Conservation (phyloP, 768 basidiomycete genomes). For the Russula ochroleuca region DNA sequence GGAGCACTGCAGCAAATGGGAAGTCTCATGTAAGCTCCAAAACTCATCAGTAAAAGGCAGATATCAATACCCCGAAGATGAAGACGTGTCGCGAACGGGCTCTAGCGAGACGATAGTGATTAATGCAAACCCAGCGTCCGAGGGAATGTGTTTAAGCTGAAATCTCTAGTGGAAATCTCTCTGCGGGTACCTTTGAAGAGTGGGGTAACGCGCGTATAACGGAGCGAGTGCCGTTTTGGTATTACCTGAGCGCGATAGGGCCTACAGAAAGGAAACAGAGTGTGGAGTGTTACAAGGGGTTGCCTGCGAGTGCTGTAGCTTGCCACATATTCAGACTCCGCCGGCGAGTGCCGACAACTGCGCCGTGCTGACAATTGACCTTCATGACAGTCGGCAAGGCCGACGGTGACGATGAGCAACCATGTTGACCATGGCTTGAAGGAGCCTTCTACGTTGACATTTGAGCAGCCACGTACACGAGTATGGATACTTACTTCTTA, state of each 20-base stretch:
- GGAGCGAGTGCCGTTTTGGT: slow-evolving; percentile 1
- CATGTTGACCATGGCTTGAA: slow-evolving; percentile 8
- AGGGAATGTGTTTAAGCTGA: not conserved
- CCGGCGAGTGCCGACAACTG: not conserved
- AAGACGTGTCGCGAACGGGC: slow-evolving; percentile 10
- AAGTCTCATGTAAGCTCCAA: slow-evolving; percentile 14
- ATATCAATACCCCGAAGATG: not conserved
- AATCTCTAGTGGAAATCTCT: not conserved
- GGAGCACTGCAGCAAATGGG: slow-evolving; percentile 17
- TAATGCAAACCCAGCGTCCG: not conserved
- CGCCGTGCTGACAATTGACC: not conserved
- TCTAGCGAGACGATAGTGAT: not conserved
- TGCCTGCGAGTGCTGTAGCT: not conserved
- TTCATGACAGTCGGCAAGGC: not conserved
- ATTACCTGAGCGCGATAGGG: slow-evolving; percentile 8
- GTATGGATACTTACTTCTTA: slow-evolving; percentile 68
- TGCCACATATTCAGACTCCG: slow-evolving; percentile 19
- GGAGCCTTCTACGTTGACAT: slow-evolving; percentile 19
- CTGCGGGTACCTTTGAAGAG: not conserved
- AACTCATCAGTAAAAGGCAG: not conserved
- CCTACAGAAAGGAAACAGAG: slow-evolving; percentile 6
- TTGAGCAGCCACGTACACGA: slow-evolving; percentile 32
- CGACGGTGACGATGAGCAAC: slow-evolving; percentile 8
- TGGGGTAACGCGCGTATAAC: not conserved
- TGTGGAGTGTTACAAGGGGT: slow-evolving; percentile 1